Evolutionary conservation across 2,329 filamentous ascomycete genomes (phyloP), one percentile per base, ranked within the genome.

Genomic region (Scedosporium minutisporum): DNA sequence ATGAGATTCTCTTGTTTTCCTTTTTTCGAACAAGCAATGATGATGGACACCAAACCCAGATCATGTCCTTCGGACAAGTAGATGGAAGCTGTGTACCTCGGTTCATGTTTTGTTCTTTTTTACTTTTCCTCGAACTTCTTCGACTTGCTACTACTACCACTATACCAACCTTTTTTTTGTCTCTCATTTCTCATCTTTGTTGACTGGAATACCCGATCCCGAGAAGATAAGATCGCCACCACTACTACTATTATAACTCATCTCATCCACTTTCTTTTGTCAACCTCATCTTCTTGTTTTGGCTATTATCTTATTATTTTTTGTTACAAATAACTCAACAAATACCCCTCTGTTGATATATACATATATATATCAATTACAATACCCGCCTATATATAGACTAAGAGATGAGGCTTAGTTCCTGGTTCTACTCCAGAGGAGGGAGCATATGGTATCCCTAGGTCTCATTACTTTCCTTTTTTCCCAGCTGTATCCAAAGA

Each of bases 131-230:
- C 29, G 27, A 44, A 59, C 9, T 59, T 18, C 10, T 44, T 46
- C 46, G 27, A 59, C 18, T 33, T 44, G n/a, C 25, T 27, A 38
- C 42, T 41, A 29, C 44, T 58, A 14, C 29, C 29, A 58, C 55
- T 60, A 41, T 60, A 18, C 23, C 62, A 51, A 58, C 33, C 57
- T 48, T 59, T 57, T 29, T 57, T 23, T 55, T 23, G 58, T 60
- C 62, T 18, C 51, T 57, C 46, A 14, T 64, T 55, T 44, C 60
- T 65, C 61, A 60, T 62, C 61, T 48, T 57, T 63, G 44, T 53
- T 63, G 29, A 29, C 61, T 29, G 41, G 42, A 55, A 55, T 55
- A 55, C 51, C 51, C 51, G 48, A 53, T 53, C 48, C 23, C 21
- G 18, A 55, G 51, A 55, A 53, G 21, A 55, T 29, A 23, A 55